Base-by-base conservation (phyloP, 768 basidiomycete species). In the Kwoniella sp. region DNA sequence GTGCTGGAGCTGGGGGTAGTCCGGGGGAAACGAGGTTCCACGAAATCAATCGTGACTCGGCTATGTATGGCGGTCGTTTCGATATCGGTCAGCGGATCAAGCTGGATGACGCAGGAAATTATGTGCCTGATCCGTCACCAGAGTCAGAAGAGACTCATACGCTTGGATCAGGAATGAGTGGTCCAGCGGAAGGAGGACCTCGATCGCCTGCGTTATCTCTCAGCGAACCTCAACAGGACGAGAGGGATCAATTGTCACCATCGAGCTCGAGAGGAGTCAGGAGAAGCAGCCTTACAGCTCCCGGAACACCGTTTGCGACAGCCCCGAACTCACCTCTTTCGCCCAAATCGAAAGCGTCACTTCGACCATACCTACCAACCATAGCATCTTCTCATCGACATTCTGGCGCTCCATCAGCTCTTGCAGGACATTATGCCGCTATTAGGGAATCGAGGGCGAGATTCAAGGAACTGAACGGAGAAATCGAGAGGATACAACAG, bases 361-460 rank as follows among this genome's bases (percentile, higher is more conserved):
- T 25, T n/a, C 36, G 50, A 10, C 50, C 59, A 7, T n/a, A 19
- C 47, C 26, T 53, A 13, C 46, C 50, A 3, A 64, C 50, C 0
- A 44, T 44, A 9, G 19, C 30, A 52, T 59, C 24, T 10, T 40
- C 40, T 22, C 58, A 55, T 55, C 53, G 52, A 22, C 50, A 48
- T 5, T 57, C 64, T 90, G 10, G 86, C 86, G 6, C 86, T 10
- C 19, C 46, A 2, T 58, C 57, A 8, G 47, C 47, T 50, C n/a
- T 58, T 26, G 57, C 57, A 37, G 48, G n/a, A 4, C 48, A 89
- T 21, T 92, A 91, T 72, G 74, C 82, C 19, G 86, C 87, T 58
- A 91, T 91, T 72, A 86, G 85, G 29, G 82, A 83, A 58, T 89
- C 88, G 86, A 84, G 90, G 37, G 84, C 87, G 22, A 83, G 82